Evolutionary conservation across 2,329 filamentous ascomycete genomes (phyloP).

Genomic region (Xylariaceae sp.): DNA sequence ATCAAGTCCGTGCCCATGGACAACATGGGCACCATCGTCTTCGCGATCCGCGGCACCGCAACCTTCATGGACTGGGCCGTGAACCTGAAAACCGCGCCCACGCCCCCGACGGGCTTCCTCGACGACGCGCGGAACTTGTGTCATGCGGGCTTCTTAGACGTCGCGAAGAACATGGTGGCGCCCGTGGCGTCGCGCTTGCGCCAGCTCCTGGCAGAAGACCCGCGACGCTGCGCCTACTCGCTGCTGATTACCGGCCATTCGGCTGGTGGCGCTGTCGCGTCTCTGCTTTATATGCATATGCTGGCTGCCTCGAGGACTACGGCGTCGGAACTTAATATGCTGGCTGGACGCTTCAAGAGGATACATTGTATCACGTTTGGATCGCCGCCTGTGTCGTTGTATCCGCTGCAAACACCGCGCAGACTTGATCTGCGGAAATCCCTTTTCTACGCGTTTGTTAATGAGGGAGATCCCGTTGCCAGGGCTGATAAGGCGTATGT

Average conservation of each 20-base stretch:
- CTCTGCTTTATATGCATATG: constrained; percentile 78
- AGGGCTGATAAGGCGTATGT: constrained; percentile 74
- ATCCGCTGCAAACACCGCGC: constrained; percentile 59
- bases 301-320: constrained; percentile 51
- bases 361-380: constrained; percentile 84
- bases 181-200: constrained; percentile 68
- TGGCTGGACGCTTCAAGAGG: constrained; percentile 68
- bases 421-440: constrained; percentile 52
- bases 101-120: constrained; percentile 62
- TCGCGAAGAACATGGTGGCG: constrained; percentile 67
- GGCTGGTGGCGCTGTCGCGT: constrained; percentile 77
- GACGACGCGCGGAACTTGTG: constrained; percentile 74
- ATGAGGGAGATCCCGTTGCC: constrained; percentile 78
- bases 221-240: constrained; percentile 58
- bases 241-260: constrained; percentile 82
- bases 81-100: constrained; percentile 67
- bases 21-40: constrained; percentile 71
- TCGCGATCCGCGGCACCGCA: constrained; percentile 76
- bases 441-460: constrained; percentile 73
- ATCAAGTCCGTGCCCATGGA: constrained; percentile 78
- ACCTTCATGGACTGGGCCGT: constrained; percentile 83
- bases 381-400: constrained; percentile 69
- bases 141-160: constrained; percentile 73
- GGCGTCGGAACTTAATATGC: constrained; percentile 61
- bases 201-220: constrained; percentile 66